Evolutionary conservation across 768 basidiomycete genomes (phyloP).

Genomic region (Termitomyces sp.): DNA sequence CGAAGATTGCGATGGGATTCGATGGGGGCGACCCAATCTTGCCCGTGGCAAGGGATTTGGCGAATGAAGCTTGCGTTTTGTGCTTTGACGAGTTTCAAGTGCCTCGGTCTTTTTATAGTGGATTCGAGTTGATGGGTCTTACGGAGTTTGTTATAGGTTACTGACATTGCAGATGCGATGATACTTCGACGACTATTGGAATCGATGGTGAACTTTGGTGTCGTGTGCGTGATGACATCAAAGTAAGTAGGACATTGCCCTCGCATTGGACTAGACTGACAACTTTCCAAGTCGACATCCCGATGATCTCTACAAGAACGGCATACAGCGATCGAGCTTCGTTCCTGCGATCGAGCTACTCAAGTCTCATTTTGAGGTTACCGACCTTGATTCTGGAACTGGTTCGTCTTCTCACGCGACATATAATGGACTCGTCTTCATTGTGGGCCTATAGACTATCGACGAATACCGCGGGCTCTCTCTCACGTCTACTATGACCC

Average conservation of each 20-base stretch:
- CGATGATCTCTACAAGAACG: constrained; percentile 96
- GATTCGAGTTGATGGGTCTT: neutral
- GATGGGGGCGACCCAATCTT: constrained; percentile 77
- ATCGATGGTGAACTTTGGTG: constrained; percentile 79
- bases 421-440: constrained; percentile 1
- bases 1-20: constrained; percentile 67
- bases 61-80: constrained; percentile 75
- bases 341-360: constrained; percentile 92
- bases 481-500: constrained; percentile 93
- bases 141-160: constrained; percentile 48
- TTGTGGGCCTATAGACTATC: constrained; percentile 62
- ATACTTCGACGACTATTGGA: constrained; percentile 89
- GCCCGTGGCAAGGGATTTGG: constrained; percentile 84
- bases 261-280: neutral
- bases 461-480: constrained; percentile 87
- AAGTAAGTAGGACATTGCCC: constrained; percentile 57
- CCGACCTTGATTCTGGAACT: constrained; percentile 93
- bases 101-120: constrained; percentile 6
- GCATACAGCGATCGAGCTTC: constrained; percentile 94
- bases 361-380: constrained; percentile 80
- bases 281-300: constrained; percentile 78
- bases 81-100: constrained; percentile 99
- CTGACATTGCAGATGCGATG: constrained; percentile 98
- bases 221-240: constrained; percentile 93
- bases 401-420: constrained; percentile 39